These are phyloP conservation scores for Alisma plantagoaquatica DNA, from an alignment of 106 monocot species.

Conservation along the genomic window DNA sequence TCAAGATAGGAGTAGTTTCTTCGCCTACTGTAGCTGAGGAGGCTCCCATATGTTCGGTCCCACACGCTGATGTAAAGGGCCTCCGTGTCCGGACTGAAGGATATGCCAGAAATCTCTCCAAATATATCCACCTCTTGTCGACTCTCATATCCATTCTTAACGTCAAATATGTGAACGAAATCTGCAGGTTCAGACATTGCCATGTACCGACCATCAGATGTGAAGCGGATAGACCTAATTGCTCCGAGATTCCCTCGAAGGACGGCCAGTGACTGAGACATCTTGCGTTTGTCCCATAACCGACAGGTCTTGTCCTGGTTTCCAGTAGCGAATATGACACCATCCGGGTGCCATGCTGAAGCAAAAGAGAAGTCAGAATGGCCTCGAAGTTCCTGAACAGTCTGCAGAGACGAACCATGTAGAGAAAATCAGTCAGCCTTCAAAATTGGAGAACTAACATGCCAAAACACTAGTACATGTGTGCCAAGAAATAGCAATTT, in stretches of 20 bases:
- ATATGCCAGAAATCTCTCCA: constrained; percentile 35
- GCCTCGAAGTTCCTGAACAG: constrained; percentile 31
- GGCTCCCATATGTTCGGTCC: constrained; percentile 29
- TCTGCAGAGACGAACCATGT: constrained; percentile 9
- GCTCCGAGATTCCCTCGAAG: constrained; percentile 46
- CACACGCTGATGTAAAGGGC: constrained; percentile 14
- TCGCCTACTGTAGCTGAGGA: constrained; percentile 15
- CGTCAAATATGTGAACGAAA: constrained; percentile 41
- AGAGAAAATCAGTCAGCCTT: neutral
- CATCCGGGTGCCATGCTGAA: constrained; percentile 59
- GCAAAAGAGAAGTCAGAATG: constrained; percentile 53
- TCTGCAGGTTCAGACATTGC: constrained; percentile 60
- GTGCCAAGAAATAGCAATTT: neutral
- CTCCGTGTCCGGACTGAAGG: constrained; percentile 25
- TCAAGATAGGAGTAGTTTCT: constrained; percentile 18
- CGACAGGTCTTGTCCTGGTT: constrained; percentile 64
- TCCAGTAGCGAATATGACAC: constrained; percentile 41
- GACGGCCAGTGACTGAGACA: constrained; percentile 33
- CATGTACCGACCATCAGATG: constrained; percentile 38
- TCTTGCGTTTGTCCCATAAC: constrained; percentile 47
- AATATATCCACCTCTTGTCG: constrained; percentile 32
- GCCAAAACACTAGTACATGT: neutral
- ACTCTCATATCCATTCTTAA: constrained; percentile 9
- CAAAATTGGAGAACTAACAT: neutral
- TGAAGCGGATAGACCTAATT: constrained; percentile 24